phyloP scores from a whole-genome alignment of 805 yeast genomes.

The Yarrowia sp. region DNA sequence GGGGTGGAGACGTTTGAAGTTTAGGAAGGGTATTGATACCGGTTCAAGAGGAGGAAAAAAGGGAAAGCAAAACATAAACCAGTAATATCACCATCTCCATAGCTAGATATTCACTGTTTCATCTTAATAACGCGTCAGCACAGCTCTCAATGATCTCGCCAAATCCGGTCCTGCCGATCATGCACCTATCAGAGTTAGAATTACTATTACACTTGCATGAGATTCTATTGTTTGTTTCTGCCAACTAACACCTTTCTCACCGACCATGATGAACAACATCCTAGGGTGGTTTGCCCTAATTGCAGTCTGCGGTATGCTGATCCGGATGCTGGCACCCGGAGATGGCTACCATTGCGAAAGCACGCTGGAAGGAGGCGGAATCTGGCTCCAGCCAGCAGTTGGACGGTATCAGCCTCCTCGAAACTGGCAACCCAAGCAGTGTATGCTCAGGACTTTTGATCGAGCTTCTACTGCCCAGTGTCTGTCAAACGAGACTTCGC shows the following conservation, averaged over 20 bases:
- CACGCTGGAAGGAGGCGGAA: conserved; percentile 30
- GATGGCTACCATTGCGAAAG: conserved; percentile 32
- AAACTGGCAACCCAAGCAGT: conserved; percentile 45
- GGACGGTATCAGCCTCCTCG: conserved; percentile 31
- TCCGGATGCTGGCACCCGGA: conserved; percentile 16
- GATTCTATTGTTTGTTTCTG: background rate
- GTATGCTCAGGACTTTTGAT: conserved; percentile 43
- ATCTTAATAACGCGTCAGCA: background rate
- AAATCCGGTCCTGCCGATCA: conserved; percentile 18
- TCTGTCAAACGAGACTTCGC: conserved; percentile 41
- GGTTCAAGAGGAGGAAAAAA: too few species aligned
- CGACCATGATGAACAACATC: conserved; percentile 27
- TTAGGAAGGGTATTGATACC: background rate
- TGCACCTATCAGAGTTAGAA: conserved; percentile 35
- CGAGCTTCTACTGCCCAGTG: conserved; percentile 41
- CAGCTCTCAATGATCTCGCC: background rate
- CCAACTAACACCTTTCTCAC: background rate
- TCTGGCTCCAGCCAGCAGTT: conserved; percentile 14
- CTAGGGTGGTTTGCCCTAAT: conserved; percentile 26
- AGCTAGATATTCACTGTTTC: background rate
- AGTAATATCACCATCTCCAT: background rate
- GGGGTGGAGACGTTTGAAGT: conserved; percentile 10
- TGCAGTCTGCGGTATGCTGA: conserved; percentile 13
- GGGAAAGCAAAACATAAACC: too few species aligned
- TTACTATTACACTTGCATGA: conserved; percentile 8